A percentile compares a stretch with the other conserved stretches of the same genome.
These are phyloP conservation scores for Volutella citrinella DNA, from an alignment of 2,329 filamentous ascomycete genomes.

Conservation along the genomic window DNA sequence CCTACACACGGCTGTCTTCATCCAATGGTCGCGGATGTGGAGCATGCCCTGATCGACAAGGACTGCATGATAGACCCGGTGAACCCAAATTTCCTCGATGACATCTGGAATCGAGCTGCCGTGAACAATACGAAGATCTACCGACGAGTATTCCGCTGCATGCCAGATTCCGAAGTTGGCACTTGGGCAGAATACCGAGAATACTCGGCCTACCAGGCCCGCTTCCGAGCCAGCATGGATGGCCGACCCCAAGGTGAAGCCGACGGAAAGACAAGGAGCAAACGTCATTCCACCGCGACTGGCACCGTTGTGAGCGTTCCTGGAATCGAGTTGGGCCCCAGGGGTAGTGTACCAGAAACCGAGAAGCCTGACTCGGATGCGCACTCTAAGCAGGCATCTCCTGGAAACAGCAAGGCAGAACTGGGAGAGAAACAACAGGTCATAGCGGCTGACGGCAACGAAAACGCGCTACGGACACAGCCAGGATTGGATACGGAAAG, in stretches of 20 bases:
- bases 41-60: slow-evolving; percentile 70
- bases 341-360: too few species aligned
- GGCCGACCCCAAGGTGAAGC: slow-evolving; percentile 52
- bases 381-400: slow-evolving; percentile 23
- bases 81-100: slow-evolving; percentile 75
- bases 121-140: slow-evolving; percentile 95
- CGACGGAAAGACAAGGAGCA: slow-evolving; percentile 39
- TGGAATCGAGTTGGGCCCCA: too few species aligned
- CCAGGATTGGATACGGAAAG: slow-evolving; percentile 25
- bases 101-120: slow-evolving; percentile 83
- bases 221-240: slow-evolving; percentile 68
- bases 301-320: slow-evolving; percentile 43
- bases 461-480: slow-evolving; percentile 10
- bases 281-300: slow-evolving; percentile 30
- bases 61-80: slow-evolving; percentile 95
- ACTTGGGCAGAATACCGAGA: slow-evolving; percentile 94
- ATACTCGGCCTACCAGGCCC: slow-evolving; percentile 71
- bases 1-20: slow-evolving; percentile 44
- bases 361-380: slow-evolving; percentile 27
- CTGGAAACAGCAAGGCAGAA: slow-evolving; percentile 10
- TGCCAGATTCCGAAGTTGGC: slow-evolving; percentile 91
- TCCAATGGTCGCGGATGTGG: slow-evolving; percentile 64
- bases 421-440: slow-evolving; percentile 41
- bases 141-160: slow-evolving; percentile 90
- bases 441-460: slow-evolving; percentile 21